Conservation (phyloP, 2,329 filamentous ascomycete genomes). For the Didymella segeticola region DNA sequence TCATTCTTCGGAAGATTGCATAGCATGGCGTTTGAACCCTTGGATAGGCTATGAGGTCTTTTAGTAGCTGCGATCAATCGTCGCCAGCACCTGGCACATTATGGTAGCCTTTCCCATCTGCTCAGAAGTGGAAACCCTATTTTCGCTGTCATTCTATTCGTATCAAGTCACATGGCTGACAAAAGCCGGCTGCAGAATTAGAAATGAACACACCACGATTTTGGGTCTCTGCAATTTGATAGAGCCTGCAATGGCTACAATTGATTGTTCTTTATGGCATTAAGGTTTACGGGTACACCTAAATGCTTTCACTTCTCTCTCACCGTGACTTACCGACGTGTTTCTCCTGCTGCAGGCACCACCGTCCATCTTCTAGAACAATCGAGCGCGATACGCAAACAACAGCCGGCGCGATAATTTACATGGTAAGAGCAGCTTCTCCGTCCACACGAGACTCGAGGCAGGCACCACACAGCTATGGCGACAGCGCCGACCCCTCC, state of each 20-base stretch:
- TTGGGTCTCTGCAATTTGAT: background rate
- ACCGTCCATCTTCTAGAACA: background rate
- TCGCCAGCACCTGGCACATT: background rate
- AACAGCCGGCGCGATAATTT: too few species aligned
- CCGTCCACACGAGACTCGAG: too few species aligned
- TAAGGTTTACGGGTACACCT: too few species aligned
- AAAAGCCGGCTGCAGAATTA: too few species aligned
- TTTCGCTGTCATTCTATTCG: background rate
- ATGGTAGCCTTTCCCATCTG: background rate
- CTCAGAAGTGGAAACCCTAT: background rate
- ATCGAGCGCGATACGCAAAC: background rate
- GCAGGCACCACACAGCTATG: constrained; percentile 3
- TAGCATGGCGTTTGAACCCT: constrained; percentile 22
- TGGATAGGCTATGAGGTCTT: background rate
- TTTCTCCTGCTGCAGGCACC: background rate
- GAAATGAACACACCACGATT: too few species aligned
- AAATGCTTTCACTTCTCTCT: background rate
- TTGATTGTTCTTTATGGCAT: too few species aligned
- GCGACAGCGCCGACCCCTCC: background rate
- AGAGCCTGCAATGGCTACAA: background rate
- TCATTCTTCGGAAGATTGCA: constrained; percentile 9
- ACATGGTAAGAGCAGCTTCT: too few species aligned
- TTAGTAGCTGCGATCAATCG: background rate
- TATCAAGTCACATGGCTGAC: too few species aligned
- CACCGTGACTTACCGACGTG: background rate